Base-by-base conservation (phyloP, 495 filamentous ascomycete species). In the Daldinia childiae region DNA sequence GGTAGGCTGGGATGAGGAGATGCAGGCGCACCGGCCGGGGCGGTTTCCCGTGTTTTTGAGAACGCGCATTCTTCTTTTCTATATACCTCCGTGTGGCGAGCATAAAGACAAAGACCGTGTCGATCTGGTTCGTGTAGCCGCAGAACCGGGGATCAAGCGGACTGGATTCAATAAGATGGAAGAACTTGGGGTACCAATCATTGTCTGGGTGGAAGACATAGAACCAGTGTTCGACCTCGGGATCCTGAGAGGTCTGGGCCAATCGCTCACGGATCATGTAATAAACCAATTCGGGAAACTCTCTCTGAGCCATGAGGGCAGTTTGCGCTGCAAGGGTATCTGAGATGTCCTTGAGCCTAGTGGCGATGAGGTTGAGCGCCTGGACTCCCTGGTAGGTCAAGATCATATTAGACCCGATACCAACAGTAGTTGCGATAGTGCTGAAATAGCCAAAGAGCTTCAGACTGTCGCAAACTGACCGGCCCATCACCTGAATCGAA, bases 51-150 rank as follows among this genome's bases (percentile, higher is more conserved):
- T 58, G 17, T 3, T 27, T 38, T 15, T 39, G 55, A 11, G 55
- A 34, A 8, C 55, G 29, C n/a, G 30, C 30, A 8, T 41, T 38
- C 32, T 38, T 58, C 55, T 39, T 34, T n/a, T 38, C 19, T 34
- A 58, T 41, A 12, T 24, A 24, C 32, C 32, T 34, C 0, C 55
- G 30, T 14, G 55, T 38, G 3, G 55, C 55, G 2, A 58, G 32
- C 55, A 58, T 58, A 15, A 58, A 58, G 34, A 58, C 55, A 19
- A 58, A 58, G 30, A 34, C 55, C 6, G 55, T 58, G 30, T 58
- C 55, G 19, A 58, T 58, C 30, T 58, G 55, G 17, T 58, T 58
- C 32, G 55, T 58, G 55, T 58, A 58, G 29, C 55, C 55, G 34
- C 55, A 58, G 34, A 58, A 58, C 17, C 34, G 30, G 30, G 55